Conservation (phyloP, 352 stramenopile species). For the Phytophthora cryptogea region DNA sequence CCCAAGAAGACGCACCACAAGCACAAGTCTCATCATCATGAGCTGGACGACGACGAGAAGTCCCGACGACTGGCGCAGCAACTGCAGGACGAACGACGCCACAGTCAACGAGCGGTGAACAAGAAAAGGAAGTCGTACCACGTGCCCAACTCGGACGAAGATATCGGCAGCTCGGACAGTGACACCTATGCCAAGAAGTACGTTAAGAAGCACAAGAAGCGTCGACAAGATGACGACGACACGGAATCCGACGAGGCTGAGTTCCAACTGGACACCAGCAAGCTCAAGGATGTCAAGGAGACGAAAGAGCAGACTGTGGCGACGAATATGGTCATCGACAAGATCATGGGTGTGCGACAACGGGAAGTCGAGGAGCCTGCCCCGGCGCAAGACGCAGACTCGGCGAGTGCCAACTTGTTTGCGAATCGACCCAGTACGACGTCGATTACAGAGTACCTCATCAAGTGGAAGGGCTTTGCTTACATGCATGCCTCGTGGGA, state of each 20-base stretch:
- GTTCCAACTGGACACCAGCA: conserved; percentile 35
- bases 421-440: conserved; percentile 39
- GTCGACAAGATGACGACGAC: conserved; percentile 23
- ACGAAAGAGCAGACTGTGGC: conserved; percentile 3
- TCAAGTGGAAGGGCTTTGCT: conserved; percentile 92
- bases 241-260: conserved; percentile 58
- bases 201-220: conserved; percentile 36
- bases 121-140: conserved; percentile 81
- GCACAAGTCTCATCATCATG: conserved; percentile 21
- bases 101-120: conserved; percentile 66
- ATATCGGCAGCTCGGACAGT: conserved; percentile 50
- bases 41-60: conserved; percentile 34
- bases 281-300: conserved; percentile 38
- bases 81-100: conserved; percentile 44
- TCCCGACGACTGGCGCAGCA: conserved; percentile 17
- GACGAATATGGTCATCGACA: conserved; percentile 85
- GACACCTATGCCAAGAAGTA: conserved; percentile 41
- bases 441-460: conserved; percentile 78
- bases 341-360: conserved; percentile 84
- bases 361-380: conserved; percentile 43
- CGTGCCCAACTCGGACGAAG: conserved; percentile 82
- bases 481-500: conserved; percentile 91
- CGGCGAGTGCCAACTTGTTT: conserved; percentile 47
- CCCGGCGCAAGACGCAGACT: conserved; percentile 21
- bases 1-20: conserved; percentile 23